Evolutionary conservation across 2,329 filamentous ascomycete genomes (phyloP).

Genomic region (Arthrobotrys sphaeroides): DNA sequence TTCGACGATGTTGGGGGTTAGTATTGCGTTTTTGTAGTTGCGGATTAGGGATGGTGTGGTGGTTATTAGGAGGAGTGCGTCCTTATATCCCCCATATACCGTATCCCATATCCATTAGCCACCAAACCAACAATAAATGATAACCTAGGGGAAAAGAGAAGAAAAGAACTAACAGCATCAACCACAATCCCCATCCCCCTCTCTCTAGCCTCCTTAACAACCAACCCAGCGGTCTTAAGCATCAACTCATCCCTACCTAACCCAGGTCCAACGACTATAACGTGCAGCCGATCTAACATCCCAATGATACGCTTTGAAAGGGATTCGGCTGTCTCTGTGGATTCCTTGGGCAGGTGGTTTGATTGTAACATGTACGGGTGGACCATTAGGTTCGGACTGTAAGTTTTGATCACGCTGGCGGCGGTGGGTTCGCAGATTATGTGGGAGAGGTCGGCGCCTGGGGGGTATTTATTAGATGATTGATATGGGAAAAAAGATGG

Average conservation of each 20-base stretch:
- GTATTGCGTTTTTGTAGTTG: slow-evolving; percentile 82
- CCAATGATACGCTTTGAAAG: slow-evolving; percentile 76
- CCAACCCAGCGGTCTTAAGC: slow-evolving; percentile 81
- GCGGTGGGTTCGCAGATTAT: slow-evolving; percentile 94
- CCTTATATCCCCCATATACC: slow-evolving; percentile 60
- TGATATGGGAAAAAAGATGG: slow-evolving; percentile 4
- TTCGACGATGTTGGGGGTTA: slow-evolving; percentile 96
- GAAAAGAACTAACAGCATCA: slow-evolving; percentile 69
- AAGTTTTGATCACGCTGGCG: slow-evolving; percentile 88
- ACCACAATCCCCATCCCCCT: slow-evolving; percentile 81
- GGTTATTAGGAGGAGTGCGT: slow-evolving; percentile 82
- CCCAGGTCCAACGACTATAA: slow-evolving; percentile 90
- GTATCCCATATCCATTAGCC: not conserved
- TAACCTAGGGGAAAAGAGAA: not conserved
- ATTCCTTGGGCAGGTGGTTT: slow-evolving; percentile 64
- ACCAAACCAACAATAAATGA: not conserved
- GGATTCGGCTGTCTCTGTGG: slow-evolving; percentile 68
- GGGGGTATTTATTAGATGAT: not conserved
- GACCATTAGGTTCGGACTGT: slow-evolving; percentile 98
- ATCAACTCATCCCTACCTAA: slow-evolving; percentile 89
- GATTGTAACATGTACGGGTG: slow-evolving; percentile 92
- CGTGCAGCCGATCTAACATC: slow-evolving; percentile 87
- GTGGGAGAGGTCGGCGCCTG: slow-evolving; percentile 71
- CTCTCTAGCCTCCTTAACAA: slow-evolving; percentile 80
- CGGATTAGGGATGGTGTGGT: slow-evolving; percentile 77